Conservation (phyloP, 1,284 basidiomycete genomes). For the Puccinia novopanici region DNA sequence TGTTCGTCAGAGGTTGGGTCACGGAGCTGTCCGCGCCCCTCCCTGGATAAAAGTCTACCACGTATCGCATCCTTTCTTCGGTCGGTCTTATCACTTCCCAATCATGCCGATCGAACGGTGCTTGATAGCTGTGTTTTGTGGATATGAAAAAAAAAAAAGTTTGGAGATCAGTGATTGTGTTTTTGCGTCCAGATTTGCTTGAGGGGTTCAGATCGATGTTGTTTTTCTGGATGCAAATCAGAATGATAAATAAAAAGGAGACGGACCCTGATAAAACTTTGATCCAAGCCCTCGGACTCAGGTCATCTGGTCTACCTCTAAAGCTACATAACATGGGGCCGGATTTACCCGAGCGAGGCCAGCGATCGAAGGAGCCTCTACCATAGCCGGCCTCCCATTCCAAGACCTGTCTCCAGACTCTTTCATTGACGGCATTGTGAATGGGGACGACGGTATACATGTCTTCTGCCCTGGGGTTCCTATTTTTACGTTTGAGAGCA, state of each 20-base stretch:
- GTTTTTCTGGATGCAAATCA: background rate
- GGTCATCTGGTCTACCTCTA: constrained; percentile 70
- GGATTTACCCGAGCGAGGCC: constrained; percentile 52
- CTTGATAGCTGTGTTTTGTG: constrained; percentile 73
- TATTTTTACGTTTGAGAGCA: constrained; percentile 91
- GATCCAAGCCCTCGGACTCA: constrained; percentile 77
- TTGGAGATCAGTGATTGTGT: background rate
- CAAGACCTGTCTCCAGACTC: constrained; percentile 86
- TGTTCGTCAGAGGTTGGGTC: constrained; percentile 58
- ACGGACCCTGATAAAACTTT: constrained; percentile 79
- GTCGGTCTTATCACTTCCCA: constrained; percentile 82
- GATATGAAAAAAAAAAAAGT: background rate
- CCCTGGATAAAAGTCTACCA: constrained; percentile 99
- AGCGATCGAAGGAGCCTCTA: constrained; percentile 41
- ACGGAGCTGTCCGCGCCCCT: constrained; percentile 61
- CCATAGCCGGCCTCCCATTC: constrained; percentile 71
- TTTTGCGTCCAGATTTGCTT: constrained; percentile 31
- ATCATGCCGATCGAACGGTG: constrained; percentile 95
- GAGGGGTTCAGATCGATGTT: background rate
- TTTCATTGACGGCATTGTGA: constrained; percentile 98
- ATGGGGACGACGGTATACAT: constrained; percentile 97
- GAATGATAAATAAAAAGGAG: background rate
- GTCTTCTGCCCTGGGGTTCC: constrained; percentile 67
- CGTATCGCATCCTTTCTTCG: constrained; percentile 75
- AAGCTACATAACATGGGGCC: constrained; percentile 60